phyloP scores from a whole-genome alignment of 192 early-diverging fungal species.

The Linnemannia elongata region DNA sequence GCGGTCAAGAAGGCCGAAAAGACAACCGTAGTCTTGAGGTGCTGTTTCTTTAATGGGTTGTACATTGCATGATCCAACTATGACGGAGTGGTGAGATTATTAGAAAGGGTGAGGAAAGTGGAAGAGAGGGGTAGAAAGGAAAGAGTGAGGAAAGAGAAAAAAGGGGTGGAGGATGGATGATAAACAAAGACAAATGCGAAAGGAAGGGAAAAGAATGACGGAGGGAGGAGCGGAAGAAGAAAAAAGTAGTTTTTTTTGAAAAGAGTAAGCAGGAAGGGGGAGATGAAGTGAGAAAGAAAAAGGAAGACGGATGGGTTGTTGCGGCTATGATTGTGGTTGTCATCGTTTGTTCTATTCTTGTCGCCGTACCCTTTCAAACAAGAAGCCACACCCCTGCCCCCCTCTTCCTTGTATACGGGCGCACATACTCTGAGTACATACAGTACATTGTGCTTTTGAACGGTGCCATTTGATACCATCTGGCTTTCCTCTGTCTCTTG shows the following conservation, averaged over 20 bases:
- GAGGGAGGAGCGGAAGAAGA: neutral
- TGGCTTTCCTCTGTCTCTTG: too few species aligned
- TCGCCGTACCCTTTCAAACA: neutral
- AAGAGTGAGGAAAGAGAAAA: neutral
- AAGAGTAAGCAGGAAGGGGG: neutral
- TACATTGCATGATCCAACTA: conserved; percentile 5
- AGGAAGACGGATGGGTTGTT: neutral
- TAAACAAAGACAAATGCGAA: neutral
- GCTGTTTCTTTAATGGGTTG: neutral
- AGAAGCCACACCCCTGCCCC: too few species aligned
- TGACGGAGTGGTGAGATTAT: neutral
- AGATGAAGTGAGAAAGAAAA: neutral
- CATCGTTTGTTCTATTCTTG: neutral
- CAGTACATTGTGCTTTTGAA: too few species aligned
- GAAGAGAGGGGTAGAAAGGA: neutral
- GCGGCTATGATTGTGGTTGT: neutral
- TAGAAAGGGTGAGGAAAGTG: neutral
- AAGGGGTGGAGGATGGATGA: neutral
- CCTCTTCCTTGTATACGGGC: too few species aligned
- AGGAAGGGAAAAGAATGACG: neutral
- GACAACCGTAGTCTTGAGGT: neutral
- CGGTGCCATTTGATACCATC: too few species aligned
- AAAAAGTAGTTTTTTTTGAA: neutral
- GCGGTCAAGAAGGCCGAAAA: neutral
- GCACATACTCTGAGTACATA: too few species aligned